phyloP scores from a whole-genome alignment of 805 yeast genomes.

The Scheffersomyces spartinae region DNA sequence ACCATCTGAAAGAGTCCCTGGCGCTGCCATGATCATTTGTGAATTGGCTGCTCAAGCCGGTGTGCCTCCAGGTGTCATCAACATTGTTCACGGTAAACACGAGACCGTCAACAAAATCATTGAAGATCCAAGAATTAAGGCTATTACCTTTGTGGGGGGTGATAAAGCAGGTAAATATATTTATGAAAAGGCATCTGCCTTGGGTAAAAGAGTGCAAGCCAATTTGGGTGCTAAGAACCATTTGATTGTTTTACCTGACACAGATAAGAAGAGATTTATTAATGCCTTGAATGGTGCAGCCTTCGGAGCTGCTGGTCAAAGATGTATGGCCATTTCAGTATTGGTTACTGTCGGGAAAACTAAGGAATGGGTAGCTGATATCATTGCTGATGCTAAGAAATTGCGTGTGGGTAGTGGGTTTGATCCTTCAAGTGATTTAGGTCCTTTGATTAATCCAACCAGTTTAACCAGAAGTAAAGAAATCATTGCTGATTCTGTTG shows the following conservation, averaged over 20 bases:
- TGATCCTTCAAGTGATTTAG: slow-evolving; percentile 48
- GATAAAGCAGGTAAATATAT: slow-evolving; percentile 71
- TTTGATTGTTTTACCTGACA: slow-evolving; percentile 62
- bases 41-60: slow-evolving; percentile 67
- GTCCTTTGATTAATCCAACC: slow-evolving; percentile 60
- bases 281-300: slow-evolving; percentile 66
- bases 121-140: slow-evolving; percentile 66
- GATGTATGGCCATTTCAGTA: slow-evolving; percentile 71
- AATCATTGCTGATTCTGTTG: slow-evolving; percentile 43
- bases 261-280: slow-evolving; percentile 50
- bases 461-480: slow-evolving; percentile 42
- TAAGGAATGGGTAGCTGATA: slow-evolving; percentile 50
- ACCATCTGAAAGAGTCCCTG: slow-evolving; percentile 69
- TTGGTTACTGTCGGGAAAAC: slow-evolving; percentile 62
- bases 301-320: slow-evolving; percentile 78
- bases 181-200: slow-evolving; percentile 49
- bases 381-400: slow-evolving; percentile 42
- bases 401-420: slow-evolving; percentile 60
- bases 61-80: slow-evolving; percentile 61
- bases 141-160: slow-evolving; percentile 71
- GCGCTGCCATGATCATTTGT: slow-evolving; percentile 64
- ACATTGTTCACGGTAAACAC: slow-evolving; percentile 63
- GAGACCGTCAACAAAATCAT: slow-evolving; percentile 59
- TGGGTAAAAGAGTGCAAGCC: slow-evolving; percentile 69
- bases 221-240: slow-evolving; percentile 76